Base-by-base conservation (phyloP, 83 land plant species). In the Larix sibirica region DNA sequence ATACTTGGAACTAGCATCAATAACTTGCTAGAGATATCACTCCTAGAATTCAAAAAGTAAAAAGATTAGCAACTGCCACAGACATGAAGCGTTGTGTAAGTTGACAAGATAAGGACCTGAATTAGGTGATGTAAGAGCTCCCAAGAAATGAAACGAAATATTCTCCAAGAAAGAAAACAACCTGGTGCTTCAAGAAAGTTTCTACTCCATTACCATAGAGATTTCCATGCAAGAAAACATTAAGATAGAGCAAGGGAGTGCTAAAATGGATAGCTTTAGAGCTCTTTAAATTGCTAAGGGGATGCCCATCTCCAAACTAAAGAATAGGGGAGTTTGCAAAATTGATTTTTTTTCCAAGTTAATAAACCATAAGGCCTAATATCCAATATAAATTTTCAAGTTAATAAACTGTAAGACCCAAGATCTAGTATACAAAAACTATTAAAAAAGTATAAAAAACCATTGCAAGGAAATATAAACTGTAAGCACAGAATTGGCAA, bases 281-380 rank as follows among this genome's bases (percentile, higher is more conserved):
- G 98, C 91, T 44, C 14, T 85, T 56, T 21, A 65, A 21, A 85
- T 16, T 23, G 92, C 91, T 58, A 84, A 83, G 26, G 90, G 84
- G 40, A 96, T 67, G 9, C 97, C 99, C 88, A 95, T 94, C 83
- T 98, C 96, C 84, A 94, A 88, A 86, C 96, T 90, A 85, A 93
- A 98, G 83, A 90, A 96, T 36, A 90, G 84, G 18, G 91, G 94
- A 24, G 98, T 90, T 97, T 98, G 99, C 28, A 28, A 28, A 28
- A 28, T 28, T 0, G 0, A 28, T 28, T 0, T 28, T 28, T 28
- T 28, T 28, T 28, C 28, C 28, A 28, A 28, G 28, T 28, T 28
- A 28, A 28, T 28, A 28, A 28, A 28, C 28, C 28, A 28, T 28
- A 28, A 28, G 28, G 28, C 28, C n/a, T n/a, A n/a, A n/a, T n/a